These are phyloP conservation scores for Podaxis sp. DNA, from an alignment of 768 basidiomycete species.

Conservation along the genomic window DNA sequence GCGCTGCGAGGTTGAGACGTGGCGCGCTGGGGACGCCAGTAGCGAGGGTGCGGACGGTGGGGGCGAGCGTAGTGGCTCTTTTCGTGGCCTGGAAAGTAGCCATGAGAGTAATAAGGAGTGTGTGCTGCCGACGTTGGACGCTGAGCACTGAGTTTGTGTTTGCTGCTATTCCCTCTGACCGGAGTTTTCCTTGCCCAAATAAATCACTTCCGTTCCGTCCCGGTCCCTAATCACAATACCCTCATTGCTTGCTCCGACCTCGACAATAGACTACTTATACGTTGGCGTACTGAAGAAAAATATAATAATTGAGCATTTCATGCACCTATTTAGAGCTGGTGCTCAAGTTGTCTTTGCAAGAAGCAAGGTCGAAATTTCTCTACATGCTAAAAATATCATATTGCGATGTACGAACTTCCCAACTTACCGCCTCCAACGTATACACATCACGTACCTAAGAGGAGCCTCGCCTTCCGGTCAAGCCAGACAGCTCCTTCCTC, in stretches of 20 bases:
- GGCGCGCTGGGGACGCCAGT: conserved; percentile 79
- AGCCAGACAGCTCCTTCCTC: background rate
- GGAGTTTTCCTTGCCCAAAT: conserved; percentile 31
- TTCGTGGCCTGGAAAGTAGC: conserved; percentile 70
- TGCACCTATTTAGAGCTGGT: too few species aligned
- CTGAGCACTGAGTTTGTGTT: conserved; percentile 21
- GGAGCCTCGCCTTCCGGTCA: too few species aligned
- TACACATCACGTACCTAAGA: too few species aligned
- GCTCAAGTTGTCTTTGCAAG: too few species aligned
- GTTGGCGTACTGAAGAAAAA: background rate
- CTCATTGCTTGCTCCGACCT: background rate
- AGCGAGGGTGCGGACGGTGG: conserved; percentile 76
- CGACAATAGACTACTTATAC: background rate
- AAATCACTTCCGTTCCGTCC: conserved; percentile 42
- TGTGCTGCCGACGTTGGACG: conserved; percentile 21
- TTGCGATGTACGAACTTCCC: too few species aligned
- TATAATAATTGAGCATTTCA: background rate
- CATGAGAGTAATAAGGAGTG: conserved; percentile 42
- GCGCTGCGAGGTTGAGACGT: conserved; percentile 69
- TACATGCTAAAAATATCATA: background rate
- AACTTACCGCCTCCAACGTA: too few species aligned
- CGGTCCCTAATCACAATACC: conserved; percentile 21
- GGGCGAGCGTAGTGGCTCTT: conserved; percentile 80
- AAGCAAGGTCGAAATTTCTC: background rate
- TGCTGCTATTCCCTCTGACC: conserved; percentile 21